Evolutionary conservation across 208 protist genomes (phyloP).

Genomic region (Crithidia mellificae): DNA sequence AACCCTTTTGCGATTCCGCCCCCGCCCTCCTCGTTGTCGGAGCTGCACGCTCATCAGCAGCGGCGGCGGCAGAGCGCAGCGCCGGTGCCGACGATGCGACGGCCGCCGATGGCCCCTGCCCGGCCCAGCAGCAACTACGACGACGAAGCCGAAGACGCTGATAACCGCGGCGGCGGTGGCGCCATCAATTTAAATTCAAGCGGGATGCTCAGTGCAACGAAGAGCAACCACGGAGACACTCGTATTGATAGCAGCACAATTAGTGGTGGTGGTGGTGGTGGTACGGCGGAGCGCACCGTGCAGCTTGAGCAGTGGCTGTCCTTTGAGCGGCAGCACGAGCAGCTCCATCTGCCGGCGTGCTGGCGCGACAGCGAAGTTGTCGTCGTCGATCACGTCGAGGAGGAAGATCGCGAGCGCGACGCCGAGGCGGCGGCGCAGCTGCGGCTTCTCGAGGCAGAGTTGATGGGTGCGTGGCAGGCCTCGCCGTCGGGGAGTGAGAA

Average conservation of each 20-base stretch:
- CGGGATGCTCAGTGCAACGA: too few species aligned
- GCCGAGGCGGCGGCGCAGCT: slow-evolving; percentile 16
- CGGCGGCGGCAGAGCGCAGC: slow-evolving; percentile 23
- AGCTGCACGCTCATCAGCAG: slow-evolving; percentile 18
- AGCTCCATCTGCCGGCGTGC: slow-evolving; percentile 33
- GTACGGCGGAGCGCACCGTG: neutral
- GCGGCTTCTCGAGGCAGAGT: slow-evolving; percentile 27
- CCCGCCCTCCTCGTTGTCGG: slow-evolving; percentile 14
- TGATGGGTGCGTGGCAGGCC: slow-evolving; percentile 8
- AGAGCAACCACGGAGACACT: too few species aligned
- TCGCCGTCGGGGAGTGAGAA: slow-evolving; percentile 4
- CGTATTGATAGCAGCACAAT: too few species aligned
- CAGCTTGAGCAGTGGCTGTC: slow-evolving; percentile 25
- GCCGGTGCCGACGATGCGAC: slow-evolving; percentile 33
- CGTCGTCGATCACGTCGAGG: slow-evolving; percentile 25
- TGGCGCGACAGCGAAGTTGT: slow-evolving; percentile 35
- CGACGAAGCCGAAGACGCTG: too few species aligned
- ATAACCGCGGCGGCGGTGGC: too few species aligned
- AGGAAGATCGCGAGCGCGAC: slow-evolving; percentile 13
- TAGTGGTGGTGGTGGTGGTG: too few species aligned
- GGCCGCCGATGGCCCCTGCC: slow-evolving; percentile 27
- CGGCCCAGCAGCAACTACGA: neutral
- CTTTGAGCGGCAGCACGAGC: slow-evolving; percentile 42
- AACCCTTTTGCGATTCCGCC: slow-evolving; percentile 16
- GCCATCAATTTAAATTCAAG: too few species aligned